Evolutionary conservation across 208 protist species (phyloP), one percentile per base, ranked within the genome.

Genomic region (Crithidia expoeki): DNA sequence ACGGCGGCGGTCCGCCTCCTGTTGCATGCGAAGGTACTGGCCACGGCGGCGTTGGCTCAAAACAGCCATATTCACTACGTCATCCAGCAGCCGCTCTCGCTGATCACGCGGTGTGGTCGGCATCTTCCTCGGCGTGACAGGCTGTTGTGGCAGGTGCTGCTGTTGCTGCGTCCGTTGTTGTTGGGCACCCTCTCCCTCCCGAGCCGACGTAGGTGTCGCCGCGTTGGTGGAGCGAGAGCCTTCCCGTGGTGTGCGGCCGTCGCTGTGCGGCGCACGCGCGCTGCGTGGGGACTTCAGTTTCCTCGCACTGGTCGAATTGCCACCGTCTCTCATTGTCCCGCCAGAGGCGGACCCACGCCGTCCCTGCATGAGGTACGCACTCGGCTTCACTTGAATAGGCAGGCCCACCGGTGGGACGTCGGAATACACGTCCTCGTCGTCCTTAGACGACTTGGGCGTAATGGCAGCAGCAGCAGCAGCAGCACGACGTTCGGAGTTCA

Each of bases 371-470:
- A 83, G 46, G 23, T 73, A 68, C 23, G 66, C 60, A 33, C 78
- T 83, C 9, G 75, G 68, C 53, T 78, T 69, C 19, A 81, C 75
- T 30, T 65, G 21, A 19, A 85, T 77, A 4, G 75, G 74, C 16
- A 73, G 58, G 10, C 52, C 49, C 12, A 75, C 50, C 25, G 67
- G 23, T 0, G 66, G 69, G 12, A 71, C 53, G n/a, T 72, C 57
- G 63, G 79, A 72, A 30, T 60, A 64, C 19, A 38, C 51, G 46
- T 76, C 66, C 21, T 65, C 72, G 10, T 72, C 60, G 0, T 76
- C 65, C 1, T 74, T 68, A 14, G 69, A 4, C 2, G 47, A 66
- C 19, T 59, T 49, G 9, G 44, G 34, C 0, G 44, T 47, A 42
- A 44, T 32, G 28, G 47, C 32, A 4, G 47, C 32, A 4, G 49